Evolutionary conservation across 164 flowering plant genomes (phyloP).

Genomic region (Echeveria elegans): DNA sequence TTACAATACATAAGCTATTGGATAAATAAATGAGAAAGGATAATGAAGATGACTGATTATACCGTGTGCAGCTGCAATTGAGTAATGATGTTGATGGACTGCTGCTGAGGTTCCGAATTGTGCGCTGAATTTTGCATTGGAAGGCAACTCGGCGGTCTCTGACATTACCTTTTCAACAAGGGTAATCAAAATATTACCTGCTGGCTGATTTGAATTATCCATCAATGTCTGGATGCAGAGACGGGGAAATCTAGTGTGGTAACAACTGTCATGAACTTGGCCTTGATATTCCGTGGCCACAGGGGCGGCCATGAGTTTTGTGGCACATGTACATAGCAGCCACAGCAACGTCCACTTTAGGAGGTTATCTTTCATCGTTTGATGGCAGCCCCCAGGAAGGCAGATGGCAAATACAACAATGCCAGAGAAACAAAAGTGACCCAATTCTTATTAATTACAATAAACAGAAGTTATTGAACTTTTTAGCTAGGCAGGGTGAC

Average conservation of each 20-base stretch:
- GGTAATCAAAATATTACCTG: not conserved
- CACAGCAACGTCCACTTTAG: slow-evolving; percentile 1
- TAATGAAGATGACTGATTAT: not conserved
- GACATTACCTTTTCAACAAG: slow-evolving; percentile 1
- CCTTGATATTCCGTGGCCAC: not conserved
- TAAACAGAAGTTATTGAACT: not conserved
- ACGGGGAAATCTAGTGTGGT: not conserved
- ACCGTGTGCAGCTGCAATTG: slow-evolving; percentile 1
- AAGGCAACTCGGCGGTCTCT: not conserved
- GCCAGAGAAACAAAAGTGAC: not conserved
- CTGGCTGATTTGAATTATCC: not conserved
- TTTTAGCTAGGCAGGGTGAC: not conserved
- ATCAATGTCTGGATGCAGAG: not conserved
- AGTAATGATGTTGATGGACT: not conserved
- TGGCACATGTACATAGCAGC: not conserved
- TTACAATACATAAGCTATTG: not conserved
- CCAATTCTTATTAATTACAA: not conserved
- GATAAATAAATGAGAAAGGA: not conserved
- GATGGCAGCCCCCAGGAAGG: not conserved
- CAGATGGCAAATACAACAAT: not conserved
- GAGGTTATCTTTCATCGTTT: not conserved
- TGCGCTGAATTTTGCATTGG: not conserved
- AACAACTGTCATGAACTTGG: not conserved
- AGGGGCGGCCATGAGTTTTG: slow-evolving; percentile 1
- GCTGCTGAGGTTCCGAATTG: slow-evolving; percentile 1